These are phyloP conservation scores for Sutorius eximius DNA, from an alignment of 1,284 basidiomycete species.

Conservation along the genomic window DNA sequence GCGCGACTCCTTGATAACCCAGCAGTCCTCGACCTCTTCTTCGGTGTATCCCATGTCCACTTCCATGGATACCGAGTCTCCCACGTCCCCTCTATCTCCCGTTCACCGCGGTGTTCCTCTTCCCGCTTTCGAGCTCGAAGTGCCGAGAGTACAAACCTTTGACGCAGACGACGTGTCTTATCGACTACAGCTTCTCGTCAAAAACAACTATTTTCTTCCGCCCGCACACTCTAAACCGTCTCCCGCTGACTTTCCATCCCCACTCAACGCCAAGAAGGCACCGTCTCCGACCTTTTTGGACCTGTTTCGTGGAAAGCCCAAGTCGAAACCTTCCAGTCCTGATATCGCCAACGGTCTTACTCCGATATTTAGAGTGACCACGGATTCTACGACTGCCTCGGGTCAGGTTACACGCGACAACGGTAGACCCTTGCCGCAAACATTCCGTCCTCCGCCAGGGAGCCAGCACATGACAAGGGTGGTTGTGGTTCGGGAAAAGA, in stretches of 20 bases:
- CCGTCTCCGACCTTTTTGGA: slow-evolving; percentile 64
- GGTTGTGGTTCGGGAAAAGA: slow-evolving; percentile 76
- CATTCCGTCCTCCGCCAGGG: slow-evolving; percentile 38
- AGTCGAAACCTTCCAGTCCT: slow-evolving; percentile 59
- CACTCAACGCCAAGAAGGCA: slow-evolving; percentile 42
- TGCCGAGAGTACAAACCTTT: slow-evolving; percentile 49
- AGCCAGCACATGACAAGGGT: slow-evolving; percentile 53
- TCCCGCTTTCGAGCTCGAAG: slow-evolving; percentile 50
- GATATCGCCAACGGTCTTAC: slow-evolving; percentile 41
- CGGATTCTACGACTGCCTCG: slow-evolving; percentile 55
- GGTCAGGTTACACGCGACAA: slow-evolving; percentile 40
- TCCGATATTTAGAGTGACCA: slow-evolving; percentile 61
- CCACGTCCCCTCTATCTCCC: slow-evolving; percentile 56
- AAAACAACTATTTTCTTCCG: slow-evolving; percentile 81
- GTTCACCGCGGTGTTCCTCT: slow-evolving; percentile 44
- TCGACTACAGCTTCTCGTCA: slow-evolving; percentile 74
- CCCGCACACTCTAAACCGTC: slow-evolving; percentile 79
- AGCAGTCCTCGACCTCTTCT: slow-evolving; percentile 61
- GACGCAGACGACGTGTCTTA: slow-evolving; percentile 80
- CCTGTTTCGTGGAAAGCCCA: slow-evolving; percentile 66
- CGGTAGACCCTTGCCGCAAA: slow-evolving; percentile 41
- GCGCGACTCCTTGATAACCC: slow-evolving; percentile 52
- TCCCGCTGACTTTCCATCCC: slow-evolving; percentile 53
- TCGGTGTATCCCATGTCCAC: slow-evolving; percentile 74
- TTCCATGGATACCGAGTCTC: slow-evolving; percentile 54